Evolutionary conservation across 176 grass and related monocot species (phyloP).

Genomic region (Carex pumila): DNA sequence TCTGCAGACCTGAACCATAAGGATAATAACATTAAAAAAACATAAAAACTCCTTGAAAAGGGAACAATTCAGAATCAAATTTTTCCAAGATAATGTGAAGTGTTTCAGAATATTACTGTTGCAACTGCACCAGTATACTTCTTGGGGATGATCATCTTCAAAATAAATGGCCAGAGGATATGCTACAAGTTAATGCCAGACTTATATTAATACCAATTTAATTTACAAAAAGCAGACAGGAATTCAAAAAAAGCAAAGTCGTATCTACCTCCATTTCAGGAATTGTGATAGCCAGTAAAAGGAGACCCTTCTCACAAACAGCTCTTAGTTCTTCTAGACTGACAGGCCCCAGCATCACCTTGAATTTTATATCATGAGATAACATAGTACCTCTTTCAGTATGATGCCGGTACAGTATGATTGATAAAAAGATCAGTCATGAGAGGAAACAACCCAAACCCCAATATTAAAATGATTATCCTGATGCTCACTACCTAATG

Average conservation of each 20-base stretch:
- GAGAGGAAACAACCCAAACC: background rate
- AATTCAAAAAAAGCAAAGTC: background rate
- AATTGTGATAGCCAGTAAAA: slow-evolving; percentile 95
- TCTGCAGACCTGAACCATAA: slow-evolving; percentile 76
- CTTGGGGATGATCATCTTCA: slow-evolving; percentile 92
- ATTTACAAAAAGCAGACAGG: background rate
- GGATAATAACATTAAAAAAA: slow-evolving; percentile 5
- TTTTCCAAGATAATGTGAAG: slow-evolving; percentile 27
- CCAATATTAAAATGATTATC: background rate
- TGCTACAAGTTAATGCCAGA: slow-evolving; percentile 44
- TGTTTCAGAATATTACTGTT: slow-evolving; percentile 33
- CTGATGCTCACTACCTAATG: background rate
- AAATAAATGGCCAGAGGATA: slow-evolving; percentile 95
- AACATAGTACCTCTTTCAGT: background rate
- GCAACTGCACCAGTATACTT: slow-evolving; percentile 84
- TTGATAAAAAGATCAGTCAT: background rate
- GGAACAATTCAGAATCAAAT: background rate
- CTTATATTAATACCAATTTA: background rate
- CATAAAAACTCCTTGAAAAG: background rate
- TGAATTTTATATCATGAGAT: background rate
- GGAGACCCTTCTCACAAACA: slow-evolving; percentile 90
- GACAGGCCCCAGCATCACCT: slow-evolving; percentile 62
- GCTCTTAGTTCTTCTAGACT: slow-evolving; percentile 72
- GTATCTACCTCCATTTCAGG: slow-evolving; percentile 96
- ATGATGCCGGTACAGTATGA: background rate